Conservation (phyloP, 768 basidiomycete species). For the Russula compacta region DNA sequence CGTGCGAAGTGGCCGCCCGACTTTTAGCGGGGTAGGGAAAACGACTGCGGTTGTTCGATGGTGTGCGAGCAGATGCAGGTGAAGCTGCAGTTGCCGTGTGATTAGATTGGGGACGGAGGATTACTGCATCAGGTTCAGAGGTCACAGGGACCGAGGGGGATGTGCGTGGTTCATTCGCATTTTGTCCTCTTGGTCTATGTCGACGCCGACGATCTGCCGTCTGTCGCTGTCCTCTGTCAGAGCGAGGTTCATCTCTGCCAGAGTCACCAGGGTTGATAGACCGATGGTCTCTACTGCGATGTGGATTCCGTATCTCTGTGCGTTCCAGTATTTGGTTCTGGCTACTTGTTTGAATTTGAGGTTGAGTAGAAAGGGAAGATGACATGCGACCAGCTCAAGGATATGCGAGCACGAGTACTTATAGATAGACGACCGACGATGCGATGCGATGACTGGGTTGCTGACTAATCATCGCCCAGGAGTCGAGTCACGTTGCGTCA, state of each 20-base stretch:
- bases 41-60: not conserved
- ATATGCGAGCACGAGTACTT: not conserved
- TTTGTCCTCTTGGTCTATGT: not conserved
- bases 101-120: not conserved
- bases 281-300: not conserved
- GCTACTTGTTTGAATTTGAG: not conserved
- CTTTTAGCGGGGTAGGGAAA: not conserved
- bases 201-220: not conserved
- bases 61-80: not conserved
- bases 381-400: constrained; percentile 12
- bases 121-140: not conserved
- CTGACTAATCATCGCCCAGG: not conserved
- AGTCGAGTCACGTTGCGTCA: constrained; percentile 16
- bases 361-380: not conserved
- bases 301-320: not conserved
- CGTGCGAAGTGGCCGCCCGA: not conserved
- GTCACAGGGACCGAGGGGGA: not conserved
- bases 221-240: not conserved
- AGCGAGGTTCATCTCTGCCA: not conserved
- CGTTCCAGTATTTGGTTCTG: not conserved
- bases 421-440: not conserved
- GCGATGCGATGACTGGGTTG: not conserved
- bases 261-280: not conserved
- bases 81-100: not conserved
- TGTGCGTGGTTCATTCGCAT: not conserved